These are phyloP conservation scores for Aureobasidium sp. DNA, from an alignment of 2,329 filamentous ascomycete genomes.

Conservation along the genomic window DNA sequence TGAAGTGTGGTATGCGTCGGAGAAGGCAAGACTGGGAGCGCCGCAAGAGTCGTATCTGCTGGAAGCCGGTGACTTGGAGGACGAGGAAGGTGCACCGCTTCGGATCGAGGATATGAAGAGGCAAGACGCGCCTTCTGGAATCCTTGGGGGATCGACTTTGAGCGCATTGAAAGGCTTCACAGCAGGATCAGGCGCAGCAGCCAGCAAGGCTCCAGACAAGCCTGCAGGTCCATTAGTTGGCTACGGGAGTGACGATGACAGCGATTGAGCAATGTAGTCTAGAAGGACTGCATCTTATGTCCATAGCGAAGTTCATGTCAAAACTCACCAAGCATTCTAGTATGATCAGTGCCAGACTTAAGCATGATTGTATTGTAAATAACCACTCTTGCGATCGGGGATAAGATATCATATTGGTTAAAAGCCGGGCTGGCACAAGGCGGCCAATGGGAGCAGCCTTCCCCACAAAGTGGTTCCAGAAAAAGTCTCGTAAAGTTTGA, in stretches of 20 bases:
- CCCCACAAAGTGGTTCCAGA: background rate
- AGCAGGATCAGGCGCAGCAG: slow-evolving; percentile 35
- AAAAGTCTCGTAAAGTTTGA: background rate
- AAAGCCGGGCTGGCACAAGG: background rate
- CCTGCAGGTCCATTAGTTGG: slow-evolving; percentile 67
- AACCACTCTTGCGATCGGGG: background rate
- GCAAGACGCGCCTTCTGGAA: slow-evolving; percentile 45
- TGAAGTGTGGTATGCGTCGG: slow-evolving; percentile 82
- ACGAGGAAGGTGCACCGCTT: slow-evolving; percentile 22
- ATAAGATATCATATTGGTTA: background rate
- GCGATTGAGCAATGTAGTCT: slow-evolving; percentile 32
- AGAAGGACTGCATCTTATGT: too few relatives aligned
- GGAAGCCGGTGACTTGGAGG: slow-evolving; percentile 47
- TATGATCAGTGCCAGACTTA: too few relatives aligned
- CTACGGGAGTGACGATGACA: slow-evolving; percentile 86
- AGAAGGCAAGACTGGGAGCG: slow-evolving; percentile 57
- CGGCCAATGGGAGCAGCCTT: background rate
- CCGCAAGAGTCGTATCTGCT: slow-evolving; percentile 54
- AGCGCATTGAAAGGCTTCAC: slow-evolving; percentile 60
- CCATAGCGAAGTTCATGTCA: too few relatives aligned
- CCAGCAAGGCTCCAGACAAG: slow-evolving; percentile 42
- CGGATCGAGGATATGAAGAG: slow-evolving; percentile 38
- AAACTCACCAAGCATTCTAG: too few relatives aligned
- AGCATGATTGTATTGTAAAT: too few relatives aligned
- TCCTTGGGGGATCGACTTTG: slow-evolving; percentile 75